These are phyloP conservation scores for Sphagnum magellanicum DNA, from an alignment of 228 moss, liverwort and hornwort species.

Conservation along the genomic window DNA sequence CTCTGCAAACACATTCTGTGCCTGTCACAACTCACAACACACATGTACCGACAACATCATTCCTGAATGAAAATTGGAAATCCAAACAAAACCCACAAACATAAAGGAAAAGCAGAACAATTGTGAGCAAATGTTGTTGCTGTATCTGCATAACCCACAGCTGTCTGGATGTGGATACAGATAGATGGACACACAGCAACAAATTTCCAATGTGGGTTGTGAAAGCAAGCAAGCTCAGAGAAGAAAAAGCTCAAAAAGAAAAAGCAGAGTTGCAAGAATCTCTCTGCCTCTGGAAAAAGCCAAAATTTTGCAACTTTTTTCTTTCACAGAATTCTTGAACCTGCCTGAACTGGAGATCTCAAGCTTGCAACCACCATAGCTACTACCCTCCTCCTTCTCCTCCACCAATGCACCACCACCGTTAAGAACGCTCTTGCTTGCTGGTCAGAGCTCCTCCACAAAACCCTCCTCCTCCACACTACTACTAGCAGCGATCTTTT, in stretches of 20 bases:
- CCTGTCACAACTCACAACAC: conserved; percentile 9
- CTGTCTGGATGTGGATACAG: too few relatives aligned
- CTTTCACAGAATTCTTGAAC: conserved; percentile 15
- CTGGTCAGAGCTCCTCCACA: too few relatives aligned
- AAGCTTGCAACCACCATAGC: conserved; percentile 47
- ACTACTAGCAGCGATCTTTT: too few relatives aligned
- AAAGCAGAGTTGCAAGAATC: neutral
- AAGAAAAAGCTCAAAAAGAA: neutral
- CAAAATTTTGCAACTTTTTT: too few relatives aligned
- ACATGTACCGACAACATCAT: neutral
- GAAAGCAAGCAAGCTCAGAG: neutral
- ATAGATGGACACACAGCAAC: too few relatives aligned
- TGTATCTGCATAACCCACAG: neutral
- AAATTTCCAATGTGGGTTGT: too few relatives aligned
- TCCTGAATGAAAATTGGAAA: neutral
- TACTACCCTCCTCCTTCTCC: conserved; percentile 2
- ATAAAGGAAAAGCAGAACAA: neutral
- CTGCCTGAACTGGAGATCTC: conserved; percentile 53
- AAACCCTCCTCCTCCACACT: too few relatives aligned
- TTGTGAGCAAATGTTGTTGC: neutral
- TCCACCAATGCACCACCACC: too few relatives aligned
- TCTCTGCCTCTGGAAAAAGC: neutral
- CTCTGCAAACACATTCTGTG: conserved; percentile 50
- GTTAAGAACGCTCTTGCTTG: too few relatives aligned
- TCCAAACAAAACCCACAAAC: neutral